Evolutionary conservation across 805 yeast species (phyloP), one percentile per base, ranked within the genome.

Genomic region (Yamadazyma sp.): DNA sequence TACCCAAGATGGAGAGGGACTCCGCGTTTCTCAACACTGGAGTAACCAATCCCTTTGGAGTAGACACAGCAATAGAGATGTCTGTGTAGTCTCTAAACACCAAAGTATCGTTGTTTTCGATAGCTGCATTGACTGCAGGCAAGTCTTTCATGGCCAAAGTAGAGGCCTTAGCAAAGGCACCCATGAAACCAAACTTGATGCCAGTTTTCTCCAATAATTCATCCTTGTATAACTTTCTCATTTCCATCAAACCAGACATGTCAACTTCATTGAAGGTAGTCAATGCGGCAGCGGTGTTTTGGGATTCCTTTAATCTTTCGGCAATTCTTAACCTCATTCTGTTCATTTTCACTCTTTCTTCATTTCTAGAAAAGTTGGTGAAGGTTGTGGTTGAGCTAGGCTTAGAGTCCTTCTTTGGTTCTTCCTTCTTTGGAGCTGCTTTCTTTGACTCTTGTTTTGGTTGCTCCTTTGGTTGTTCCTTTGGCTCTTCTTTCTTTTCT

Each of bases 251-350:
- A 46, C 84, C 79, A 37, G 93, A 74, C 98, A 91, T 93, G 70
- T 91, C 99, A 48, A 88, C 95, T 73, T 91, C 99, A 71, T 91
- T 91, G 79, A 91, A 91, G 35, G 99, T 91, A 40, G 99, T 91
- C 60, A 91, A 79, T 32, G 98, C 87, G 25, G 99, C 99, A 50
- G 98, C 95, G 40, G 98, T 90, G 77, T 93, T 93, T 72, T 91
- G 99, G 23, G 98, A 86, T 75, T 93, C 98, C 87, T 91, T 91
- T 62, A 91, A 84, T 72, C 99, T 87, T 75, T 91, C 98, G 44
- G 99, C 96, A 52, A 93, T 93, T 77, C 99, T 87, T 71, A 87
- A 70, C 73, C 99, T 84, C 98, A 91, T 93, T 75, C 99, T 86
- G 82, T 90, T 93, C 98, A 91, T 91, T 77, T 91, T 91, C 48